A percentile compares a stretch with the other conserved stretches of the same genome.
Conservation (phyloP, 2,329 filamentous ascomycete genomes). For the Alternaria triticimaculans region DNA sequence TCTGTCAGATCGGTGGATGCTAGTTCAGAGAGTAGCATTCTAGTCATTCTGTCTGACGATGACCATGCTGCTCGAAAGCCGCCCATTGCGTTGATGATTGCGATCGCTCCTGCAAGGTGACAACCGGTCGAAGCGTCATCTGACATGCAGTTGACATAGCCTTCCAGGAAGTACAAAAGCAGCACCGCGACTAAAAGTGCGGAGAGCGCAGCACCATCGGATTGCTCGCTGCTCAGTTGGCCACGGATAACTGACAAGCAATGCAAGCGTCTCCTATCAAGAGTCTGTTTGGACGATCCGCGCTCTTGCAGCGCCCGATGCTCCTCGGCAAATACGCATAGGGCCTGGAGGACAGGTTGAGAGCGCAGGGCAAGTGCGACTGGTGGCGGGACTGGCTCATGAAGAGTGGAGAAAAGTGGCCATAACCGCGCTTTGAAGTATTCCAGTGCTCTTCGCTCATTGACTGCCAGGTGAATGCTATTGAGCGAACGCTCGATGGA, state of each 20-base stretch:
- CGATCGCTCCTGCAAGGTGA: slow-evolving; percentile 60
- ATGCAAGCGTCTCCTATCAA: slow-evolving; percentile 9
- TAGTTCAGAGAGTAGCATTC: slow-evolving; percentile 22
- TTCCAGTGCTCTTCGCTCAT: slow-evolving; percentile 21
- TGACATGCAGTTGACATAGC: slow-evolving; percentile 19
- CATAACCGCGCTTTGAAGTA: slow-evolving; percentile 21
- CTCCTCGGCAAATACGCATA: slow-evolving; percentile 19
- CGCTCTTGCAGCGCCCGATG: slow-evolving; percentile 17
- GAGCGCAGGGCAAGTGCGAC: slow-evolving; percentile 15
- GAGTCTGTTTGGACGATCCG: slow-evolving; percentile 5
- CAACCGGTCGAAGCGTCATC: slow-evolving; percentile 19
- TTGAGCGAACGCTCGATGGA: slow-evolving; percentile 1
- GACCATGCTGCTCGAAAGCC: slow-evolving; percentile 39
- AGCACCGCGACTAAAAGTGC: slow-evolving; percentile 20
- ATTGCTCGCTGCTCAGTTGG: slow-evolving; percentile 7
- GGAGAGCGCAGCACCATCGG: slow-evolving; percentile 9
- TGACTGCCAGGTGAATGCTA: slow-evolving; percentile 6
- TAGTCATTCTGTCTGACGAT: slow-evolving; percentile 10
- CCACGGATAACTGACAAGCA: slow-evolving; percentile 17
- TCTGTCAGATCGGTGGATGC: slow-evolving; percentile 23
- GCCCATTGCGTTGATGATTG: slow-evolving; percentile 79
- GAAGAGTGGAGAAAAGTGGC: slow-evolving; percentile 18
- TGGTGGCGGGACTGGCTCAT: slow-evolving; percentile 15
- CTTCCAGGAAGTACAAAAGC: slow-evolving; percentile 22
- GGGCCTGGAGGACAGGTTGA: slow-evolving; percentile 18